These are phyloP conservation scores for Effrenium voratum DNA, from an alignment of 73 alveolate species.

Conservation along the genomic window DNA sequence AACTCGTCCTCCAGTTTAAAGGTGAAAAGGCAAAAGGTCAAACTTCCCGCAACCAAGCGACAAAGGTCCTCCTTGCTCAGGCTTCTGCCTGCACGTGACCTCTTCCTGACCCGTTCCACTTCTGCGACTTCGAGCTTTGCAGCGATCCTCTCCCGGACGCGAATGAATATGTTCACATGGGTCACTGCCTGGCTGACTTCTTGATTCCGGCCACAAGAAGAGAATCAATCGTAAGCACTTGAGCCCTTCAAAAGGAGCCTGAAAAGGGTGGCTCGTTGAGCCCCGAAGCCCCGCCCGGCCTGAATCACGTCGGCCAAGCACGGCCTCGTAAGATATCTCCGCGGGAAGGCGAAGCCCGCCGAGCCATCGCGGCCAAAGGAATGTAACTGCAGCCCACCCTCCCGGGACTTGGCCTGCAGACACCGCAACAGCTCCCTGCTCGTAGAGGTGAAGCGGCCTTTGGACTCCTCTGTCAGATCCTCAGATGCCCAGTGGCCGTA, in stretches of 20 bases:
- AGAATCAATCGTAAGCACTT: no score
- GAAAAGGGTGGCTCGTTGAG: no score
- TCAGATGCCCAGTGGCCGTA: no score
- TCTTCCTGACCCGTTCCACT: not conserved
- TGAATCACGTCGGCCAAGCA: not conserved
- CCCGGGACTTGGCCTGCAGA: not conserved
- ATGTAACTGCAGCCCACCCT: not conserved
- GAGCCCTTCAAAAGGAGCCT: no score
- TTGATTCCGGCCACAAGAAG: no score
- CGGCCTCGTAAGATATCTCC: not conserved
- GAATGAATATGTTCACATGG: not conserved
- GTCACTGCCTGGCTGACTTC: not conserved
- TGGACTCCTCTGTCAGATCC: not conserved
- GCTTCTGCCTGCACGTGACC: not conserved
- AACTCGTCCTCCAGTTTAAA: no score
- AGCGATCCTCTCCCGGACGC: not conserved
- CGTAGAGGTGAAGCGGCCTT: slow-evolving; percentile 21
- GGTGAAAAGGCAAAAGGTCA: no score
- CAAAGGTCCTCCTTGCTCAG: not conserved
- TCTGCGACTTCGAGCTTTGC: not conserved
- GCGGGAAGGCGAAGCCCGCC: not conserved
- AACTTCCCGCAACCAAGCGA: no score
- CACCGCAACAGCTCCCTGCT: no score
- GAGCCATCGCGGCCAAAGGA: slow-evolving; percentile 45
- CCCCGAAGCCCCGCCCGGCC: no score